These are phyloP conservation scores for Apiotrichum gracile DNA, from an alignment of 1,284 basidiomycete genomes.

Conservation along the genomic window DNA sequence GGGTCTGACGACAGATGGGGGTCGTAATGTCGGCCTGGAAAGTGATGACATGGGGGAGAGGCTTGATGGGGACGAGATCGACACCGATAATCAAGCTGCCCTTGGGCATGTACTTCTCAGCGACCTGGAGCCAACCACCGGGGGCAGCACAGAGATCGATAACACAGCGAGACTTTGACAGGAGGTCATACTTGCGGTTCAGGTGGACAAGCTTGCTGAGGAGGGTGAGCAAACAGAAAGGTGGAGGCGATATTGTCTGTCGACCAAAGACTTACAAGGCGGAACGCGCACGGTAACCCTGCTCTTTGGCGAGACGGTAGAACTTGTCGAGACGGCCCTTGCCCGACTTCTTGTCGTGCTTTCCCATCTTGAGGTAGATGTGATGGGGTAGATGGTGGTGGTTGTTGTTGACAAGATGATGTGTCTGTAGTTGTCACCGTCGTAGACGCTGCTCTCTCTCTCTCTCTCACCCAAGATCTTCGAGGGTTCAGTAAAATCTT, in stretches of 20 bases:
- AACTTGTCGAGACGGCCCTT: constrained; percentile 95
- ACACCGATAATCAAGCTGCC: constrained; percentile 97
- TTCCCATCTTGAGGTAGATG: constrained; percentile 39
- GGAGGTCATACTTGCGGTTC: constrained; percentile 94
- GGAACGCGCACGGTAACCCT: constrained; percentile 98
- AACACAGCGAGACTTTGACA: constrained; percentile 85
- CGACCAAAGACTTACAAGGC: constrained; percentile 61
- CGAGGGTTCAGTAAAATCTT: too few relatives aligned
- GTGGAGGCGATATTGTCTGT: background rate
- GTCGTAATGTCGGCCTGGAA: constrained; percentile 96
- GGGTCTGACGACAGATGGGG: constrained; percentile 76
- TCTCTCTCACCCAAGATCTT: too few relatives aligned
- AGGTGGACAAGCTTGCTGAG: constrained; percentile 88
- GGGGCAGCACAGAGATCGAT: constrained; percentile 99
- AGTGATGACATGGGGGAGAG: constrained; percentile 87
- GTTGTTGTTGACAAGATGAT: background rate
- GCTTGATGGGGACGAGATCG: constrained; percentile 93
- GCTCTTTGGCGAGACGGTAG: constrained; percentile 74
- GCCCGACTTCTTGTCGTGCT: constrained; percentile 52
- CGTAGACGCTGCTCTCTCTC: too few relatives aligned
- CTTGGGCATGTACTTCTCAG: constrained; percentile 94
- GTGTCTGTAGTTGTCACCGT: too few relatives aligned
- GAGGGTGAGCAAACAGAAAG: background rate
- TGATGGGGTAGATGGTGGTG: background rate
- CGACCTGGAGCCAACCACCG: constrained; percentile 98